Evolutionary conservation across 192 early-diverging fungal genomes (phyloP).

Genomic region (Mortierella alpina): DNA sequence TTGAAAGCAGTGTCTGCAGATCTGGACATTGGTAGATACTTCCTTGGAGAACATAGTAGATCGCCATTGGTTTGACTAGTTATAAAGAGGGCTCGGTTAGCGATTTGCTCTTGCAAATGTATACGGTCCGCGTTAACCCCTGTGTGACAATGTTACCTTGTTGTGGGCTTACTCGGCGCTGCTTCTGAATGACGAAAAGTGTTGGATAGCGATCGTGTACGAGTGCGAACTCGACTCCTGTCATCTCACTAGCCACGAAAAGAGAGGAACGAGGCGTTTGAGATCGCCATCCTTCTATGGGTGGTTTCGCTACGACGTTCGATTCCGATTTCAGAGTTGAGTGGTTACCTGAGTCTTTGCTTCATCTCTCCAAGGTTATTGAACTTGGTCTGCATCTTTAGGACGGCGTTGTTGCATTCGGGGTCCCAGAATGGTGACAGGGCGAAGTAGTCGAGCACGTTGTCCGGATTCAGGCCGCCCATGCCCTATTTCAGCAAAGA

Average conservation of each 20-base stretch:
- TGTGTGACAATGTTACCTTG: constrained; percentile 52
- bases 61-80: constrained; percentile 65
- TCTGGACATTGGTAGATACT: constrained; percentile 82
- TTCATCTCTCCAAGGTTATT: constrained; percentile 72
- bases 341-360: constrained; percentile 55
- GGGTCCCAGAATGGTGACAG: constrained; percentile 87
- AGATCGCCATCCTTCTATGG: background rate
- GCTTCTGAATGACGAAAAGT: constrained; percentile 80
- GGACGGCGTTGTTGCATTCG: constrained; percentile 80
- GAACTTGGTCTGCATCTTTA: constrained; percentile 86
- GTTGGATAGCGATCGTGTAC: constrained; percentile 72
- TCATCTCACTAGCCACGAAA: constrained; percentile 66
- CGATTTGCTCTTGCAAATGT: too few relatives aligned
- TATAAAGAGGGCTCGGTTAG: too few relatives aligned
- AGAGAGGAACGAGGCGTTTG: background rate
- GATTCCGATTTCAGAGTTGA: background rate
- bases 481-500: constrained; percentile 53
- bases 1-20: constrained; percentile 75
- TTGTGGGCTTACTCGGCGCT: constrained; percentile 66
- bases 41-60: constrained; percentile 77
- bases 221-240: constrained; percentile 81
- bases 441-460: constrained; percentile 85
- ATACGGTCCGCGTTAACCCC: too few relatives aligned
- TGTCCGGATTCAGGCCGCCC: constrained; percentile 77
- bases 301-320: background rate